Evolutionary conservation across 2,329 filamentous ascomycete genomes (phyloP).

Genomic region (Talaromyces sp.): DNA sequence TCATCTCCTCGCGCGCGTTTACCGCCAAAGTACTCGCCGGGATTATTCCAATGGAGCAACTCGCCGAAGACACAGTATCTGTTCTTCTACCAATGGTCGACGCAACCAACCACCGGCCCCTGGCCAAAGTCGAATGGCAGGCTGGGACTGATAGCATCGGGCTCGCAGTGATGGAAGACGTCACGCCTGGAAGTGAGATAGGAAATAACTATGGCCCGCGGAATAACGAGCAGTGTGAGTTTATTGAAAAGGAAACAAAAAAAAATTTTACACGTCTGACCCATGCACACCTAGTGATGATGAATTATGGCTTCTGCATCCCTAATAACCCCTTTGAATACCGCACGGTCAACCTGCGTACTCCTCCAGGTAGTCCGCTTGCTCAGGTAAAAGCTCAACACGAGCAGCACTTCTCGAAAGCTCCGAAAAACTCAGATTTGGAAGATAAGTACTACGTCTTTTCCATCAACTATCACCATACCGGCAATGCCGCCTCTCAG

Average conservation of each 20-base stretch:
- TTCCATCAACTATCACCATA: constrained; percentile 38
- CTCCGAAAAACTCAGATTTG: constrained; percentile 9
- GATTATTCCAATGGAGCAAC: constrained; percentile 29
- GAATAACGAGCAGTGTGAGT: constrained; percentile 60
- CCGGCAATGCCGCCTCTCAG: constrained; percentile 19
- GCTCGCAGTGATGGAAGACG: constrained; percentile 39
- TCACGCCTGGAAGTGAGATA: constrained; percentile 48
- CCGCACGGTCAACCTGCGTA: constrained; percentile 34
- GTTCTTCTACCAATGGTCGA: constrained; percentile 66
- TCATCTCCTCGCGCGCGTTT: constrained; percentile 40
- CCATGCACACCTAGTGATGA: constrained; percentile 31
- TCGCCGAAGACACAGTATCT: constrained; percentile 55
- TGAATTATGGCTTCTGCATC: constrained; percentile 44
- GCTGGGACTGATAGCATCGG: constrained; percentile 33
- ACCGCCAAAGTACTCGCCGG: constrained; percentile 38
- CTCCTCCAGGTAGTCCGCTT: constrained; percentile 34
- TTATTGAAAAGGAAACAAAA: background rate
- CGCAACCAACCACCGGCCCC: constrained; percentile 64
- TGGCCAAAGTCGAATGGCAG: constrained; percentile 56
- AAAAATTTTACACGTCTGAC: constrained; percentile 2
- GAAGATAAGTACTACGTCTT: constrained; percentile 40
- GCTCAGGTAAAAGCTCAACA: constrained; percentile 29
- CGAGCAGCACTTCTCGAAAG: constrained; percentile 26
- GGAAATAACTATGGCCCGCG: constrained; percentile 72
- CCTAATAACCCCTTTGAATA: constrained; percentile 39